A percentile compares a stretch with the other conserved stretches of the same genome.
Evolutionary conservation across 768 basidiomycete genomes (phyloP).

Genomic region (Tricholoma sp.): DNA sequence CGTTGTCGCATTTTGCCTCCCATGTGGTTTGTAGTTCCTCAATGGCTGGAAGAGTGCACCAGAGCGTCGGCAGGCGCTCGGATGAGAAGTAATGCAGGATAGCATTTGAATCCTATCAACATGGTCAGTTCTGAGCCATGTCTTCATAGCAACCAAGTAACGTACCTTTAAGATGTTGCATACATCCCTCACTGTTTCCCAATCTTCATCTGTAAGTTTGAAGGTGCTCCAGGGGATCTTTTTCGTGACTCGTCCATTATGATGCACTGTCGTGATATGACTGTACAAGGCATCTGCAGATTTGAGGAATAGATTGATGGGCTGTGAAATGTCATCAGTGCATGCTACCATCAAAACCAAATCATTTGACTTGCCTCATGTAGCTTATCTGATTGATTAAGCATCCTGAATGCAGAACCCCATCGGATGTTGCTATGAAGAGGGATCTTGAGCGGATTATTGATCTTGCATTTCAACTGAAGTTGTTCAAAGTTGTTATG

Average conservation of each 20-base stretch:
- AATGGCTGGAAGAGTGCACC: slow-evolving; percentile 20
- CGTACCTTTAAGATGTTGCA: slow-evolving; percentile 3
- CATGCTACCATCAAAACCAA: too few relatives aligned
- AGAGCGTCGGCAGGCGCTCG: slow-evolving; percentile 20
- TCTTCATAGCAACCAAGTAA: neutral
- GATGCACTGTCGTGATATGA: slow-evolving; percentile 7
- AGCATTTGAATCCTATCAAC: slow-evolving; percentile 20
- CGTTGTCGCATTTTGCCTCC: slow-evolving; percentile 18
- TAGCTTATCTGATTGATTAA: neutral
- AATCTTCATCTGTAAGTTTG: neutral
- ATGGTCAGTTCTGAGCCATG: neutral
- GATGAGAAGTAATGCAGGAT: slow-evolving; percentile 19
- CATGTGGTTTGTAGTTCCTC: slow-evolving; percentile 23
- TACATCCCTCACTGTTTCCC: slow-evolving; percentile 2
- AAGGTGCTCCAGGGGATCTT: slow-evolving; percentile 8
- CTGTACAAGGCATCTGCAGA: slow-evolving; percentile 1
- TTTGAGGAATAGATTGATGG: slow-evolving; percentile 8
- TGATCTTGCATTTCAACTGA: slow-evolving; percentile 10
- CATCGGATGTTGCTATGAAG: slow-evolving; percentile 13
- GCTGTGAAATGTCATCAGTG: slow-evolving; percentile 1
- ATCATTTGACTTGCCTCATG: neutral
- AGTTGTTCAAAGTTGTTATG: slow-evolving; percentile 18
- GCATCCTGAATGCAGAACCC: neutral
- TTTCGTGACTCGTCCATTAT: neutral
- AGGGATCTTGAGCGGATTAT: slow-evolving; percentile 14